Conservation (phyloP, 2,329 filamentous ascomycete species). For the Pleurostoma richardsiae region DNA sequence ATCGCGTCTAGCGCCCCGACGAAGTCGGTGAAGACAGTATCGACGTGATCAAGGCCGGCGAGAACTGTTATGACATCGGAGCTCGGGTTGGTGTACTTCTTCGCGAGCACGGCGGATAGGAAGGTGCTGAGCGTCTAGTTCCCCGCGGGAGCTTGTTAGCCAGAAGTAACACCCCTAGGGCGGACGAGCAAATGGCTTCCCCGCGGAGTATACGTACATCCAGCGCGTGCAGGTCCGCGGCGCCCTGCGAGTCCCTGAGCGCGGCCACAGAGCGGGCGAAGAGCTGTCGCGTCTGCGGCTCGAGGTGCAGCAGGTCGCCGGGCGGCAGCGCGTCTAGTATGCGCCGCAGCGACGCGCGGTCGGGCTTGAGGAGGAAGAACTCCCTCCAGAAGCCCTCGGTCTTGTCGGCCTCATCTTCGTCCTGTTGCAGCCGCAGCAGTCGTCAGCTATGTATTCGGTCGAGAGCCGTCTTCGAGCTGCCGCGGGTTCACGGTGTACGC, state of each 20-base stretch:
- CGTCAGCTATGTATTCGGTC: background rate
- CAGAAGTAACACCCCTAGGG: background rate
- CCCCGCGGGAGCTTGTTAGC: constrained; percentile 29
- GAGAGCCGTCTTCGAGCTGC: constrained; percentile 5
- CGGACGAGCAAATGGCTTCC: background rate
- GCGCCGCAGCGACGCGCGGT: constrained; percentile 60
- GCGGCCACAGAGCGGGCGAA: constrained; percentile 69
- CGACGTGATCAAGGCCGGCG: constrained; percentile 83
- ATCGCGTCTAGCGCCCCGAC: constrained; percentile 76
- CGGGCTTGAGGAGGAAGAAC: constrained; percentile 86
- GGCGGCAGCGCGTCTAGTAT: constrained; percentile 68
- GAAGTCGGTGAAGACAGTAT: constrained; percentile 82
- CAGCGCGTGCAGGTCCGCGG: constrained; percentile 72
- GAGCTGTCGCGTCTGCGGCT: constrained; percentile 73
- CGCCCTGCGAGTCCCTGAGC: constrained; percentile 53
- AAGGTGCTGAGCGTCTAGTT: constrained; percentile 83
- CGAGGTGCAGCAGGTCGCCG: constrained; percentile 70
- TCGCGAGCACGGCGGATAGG: constrained; percentile 73
- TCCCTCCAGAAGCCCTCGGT: constrained; percentile 93
- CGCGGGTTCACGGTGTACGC: constrained; percentile 3
- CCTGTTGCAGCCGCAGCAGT: constrained; percentile 29
- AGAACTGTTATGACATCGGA: constrained; percentile 90
- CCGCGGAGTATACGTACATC: constrained; percentile 54
- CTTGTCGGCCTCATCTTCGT: constrained; percentile 62
- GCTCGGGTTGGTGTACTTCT: constrained; percentile 91